Percentiles rank a stretch among this genome's conserved stretches.
phyloP scores from a whole-genome alignment of 306 rosid genomes.

The Fragaria vesca region DNA sequence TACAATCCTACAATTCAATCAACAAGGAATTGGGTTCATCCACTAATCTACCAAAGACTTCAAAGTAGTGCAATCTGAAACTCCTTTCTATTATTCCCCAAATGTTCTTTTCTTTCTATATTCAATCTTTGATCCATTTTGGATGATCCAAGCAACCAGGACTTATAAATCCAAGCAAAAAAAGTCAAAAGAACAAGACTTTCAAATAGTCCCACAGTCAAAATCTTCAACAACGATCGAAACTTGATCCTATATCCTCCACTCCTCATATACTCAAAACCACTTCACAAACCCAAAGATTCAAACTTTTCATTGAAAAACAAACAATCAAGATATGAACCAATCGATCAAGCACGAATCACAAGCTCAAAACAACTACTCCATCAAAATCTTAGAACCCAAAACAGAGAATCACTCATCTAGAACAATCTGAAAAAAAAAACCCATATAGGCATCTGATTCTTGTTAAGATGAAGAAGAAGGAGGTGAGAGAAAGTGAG shows the following conservation, averaged over 20 bases:
- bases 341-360: neutral
- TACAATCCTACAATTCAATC: neutral
- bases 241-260: neutral
- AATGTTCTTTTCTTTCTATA: neutral
- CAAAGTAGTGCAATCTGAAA: neutral
- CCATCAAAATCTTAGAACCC: neutral
- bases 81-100: neutral
- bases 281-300: constrained; percentile 8
- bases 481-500: neutral
- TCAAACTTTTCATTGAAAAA: neutral
- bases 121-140: neutral
- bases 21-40: neutral
- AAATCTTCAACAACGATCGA: neutral
- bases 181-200: constrained; percentile 5
- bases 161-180: neutral
- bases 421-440: neutral
- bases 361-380: neutral
- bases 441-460: neutral
- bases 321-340: neutral
- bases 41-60: neutral
- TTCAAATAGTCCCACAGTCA: neutral
- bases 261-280: neutral
- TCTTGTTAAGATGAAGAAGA: neutral
- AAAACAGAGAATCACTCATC: neutral
- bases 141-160: neutral